Conservation (phyloP, 2,329 filamentous ascomycete genomes). For the Nothophaeocryptopus gaeumannii region DNA sequence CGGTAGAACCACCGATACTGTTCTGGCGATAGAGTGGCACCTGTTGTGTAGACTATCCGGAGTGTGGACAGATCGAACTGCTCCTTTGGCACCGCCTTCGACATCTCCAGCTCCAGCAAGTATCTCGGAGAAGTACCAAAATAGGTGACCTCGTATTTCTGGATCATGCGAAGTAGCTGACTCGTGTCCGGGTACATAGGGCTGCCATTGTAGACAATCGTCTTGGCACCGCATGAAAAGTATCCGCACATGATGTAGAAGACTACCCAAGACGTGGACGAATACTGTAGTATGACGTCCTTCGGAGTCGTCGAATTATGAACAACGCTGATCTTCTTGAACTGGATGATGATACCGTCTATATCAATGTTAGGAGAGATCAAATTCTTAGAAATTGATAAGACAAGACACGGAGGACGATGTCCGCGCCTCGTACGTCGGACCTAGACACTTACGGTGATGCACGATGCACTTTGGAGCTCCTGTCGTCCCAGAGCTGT, state of each 20-base stretch:
- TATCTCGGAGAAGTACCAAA: conserved; percentile 48
- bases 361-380: conserved; percentile 15
- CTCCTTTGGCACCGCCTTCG: conserved; percentile 35
- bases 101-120: conserved; percentile 43
- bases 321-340: conserved; percentile 44
- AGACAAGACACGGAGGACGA: too few relatives aligned
- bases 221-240: conserved; percentile 34
- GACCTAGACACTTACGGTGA: conserved; percentile 3
- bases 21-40: conserved; percentile 42
- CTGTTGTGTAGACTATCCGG: conserved; percentile 46
- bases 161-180: conserved; percentile 38
- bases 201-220: conserved; percentile 46
- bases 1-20: conserved; percentile 49
- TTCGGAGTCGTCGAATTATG: conserved; percentile 43
- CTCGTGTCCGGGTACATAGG: conserved; percentile 42
- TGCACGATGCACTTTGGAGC: conserved; percentile 48
- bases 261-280: conserved; percentile 49
- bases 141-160: conserved; percentile 40
- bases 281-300: conserved; percentile 47
- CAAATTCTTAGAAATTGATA: conserved; percentile 2
- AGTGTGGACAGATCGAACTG: conserved; percentile 40
- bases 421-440: too few relatives aligned
- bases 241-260: conserved; percentile 39
- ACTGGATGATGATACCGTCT: conserved; percentile 43
- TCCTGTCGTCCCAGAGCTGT: conserved; percentile 45